These are phyloP conservation scores for Coelastrella sp. DNA, from an alignment of 139 green algal genomes.

Conservation along the genomic window DNA sequence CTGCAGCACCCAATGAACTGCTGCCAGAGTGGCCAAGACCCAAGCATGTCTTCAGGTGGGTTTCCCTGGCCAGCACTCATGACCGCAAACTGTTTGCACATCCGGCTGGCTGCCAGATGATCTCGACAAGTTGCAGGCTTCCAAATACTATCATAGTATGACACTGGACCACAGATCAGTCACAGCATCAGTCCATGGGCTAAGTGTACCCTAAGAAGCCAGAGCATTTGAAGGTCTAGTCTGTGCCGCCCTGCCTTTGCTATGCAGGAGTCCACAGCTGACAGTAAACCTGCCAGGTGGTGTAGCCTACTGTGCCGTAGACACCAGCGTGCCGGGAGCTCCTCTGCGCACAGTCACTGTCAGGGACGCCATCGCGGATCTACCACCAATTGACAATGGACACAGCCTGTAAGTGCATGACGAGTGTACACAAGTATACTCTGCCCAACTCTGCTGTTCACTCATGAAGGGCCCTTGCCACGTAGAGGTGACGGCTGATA, in stretches of 20 bases:
- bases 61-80: not conserved
- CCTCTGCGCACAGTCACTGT: conserved; percentile 94
- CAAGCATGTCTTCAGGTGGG: conserved; percentile 84
- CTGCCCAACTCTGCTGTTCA: not conserved
- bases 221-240: too few species aligned
- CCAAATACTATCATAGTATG: too few species aligned
- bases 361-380: conserved; percentile 91
- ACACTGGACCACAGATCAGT: too few species aligned
- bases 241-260: not conserved
- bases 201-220: too few species aligned
- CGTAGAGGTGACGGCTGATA: not conserved
- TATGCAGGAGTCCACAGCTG: conserved; percentile 59
- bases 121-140: not conserved
- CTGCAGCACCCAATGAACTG: conserved; percentile 78
- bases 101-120: not conserved
- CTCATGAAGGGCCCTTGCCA: not conserved
- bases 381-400: conserved; percentile 91
- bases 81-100: not conserved
- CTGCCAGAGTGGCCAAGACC: conserved; percentile 92
- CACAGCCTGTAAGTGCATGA: conserved; percentile 50
- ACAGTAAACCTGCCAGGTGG: conserved; percentile 88
- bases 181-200: too few species aligned
- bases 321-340: conserved; percentile 69
- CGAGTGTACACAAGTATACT: too few species aligned
- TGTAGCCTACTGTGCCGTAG: conserved; percentile 79